phyloP scores from a whole-genome alignment of 768 basidiomycete species.

The Termitomyces sp. region DNA sequence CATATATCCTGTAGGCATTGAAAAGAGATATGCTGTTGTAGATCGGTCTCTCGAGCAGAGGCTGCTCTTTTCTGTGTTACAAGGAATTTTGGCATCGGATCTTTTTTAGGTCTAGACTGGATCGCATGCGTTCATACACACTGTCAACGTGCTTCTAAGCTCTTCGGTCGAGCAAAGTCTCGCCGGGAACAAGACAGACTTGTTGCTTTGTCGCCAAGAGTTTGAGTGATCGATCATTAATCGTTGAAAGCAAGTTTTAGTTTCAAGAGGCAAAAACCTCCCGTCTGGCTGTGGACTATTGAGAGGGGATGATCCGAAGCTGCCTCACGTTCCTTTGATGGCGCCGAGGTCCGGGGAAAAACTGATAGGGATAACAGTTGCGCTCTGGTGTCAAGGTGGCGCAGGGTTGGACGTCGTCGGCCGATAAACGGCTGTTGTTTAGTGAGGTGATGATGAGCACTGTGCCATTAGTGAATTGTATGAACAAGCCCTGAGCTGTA shows the following conservation, averaged over 20 bases:
- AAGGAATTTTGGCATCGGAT: neutral
- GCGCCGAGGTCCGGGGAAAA: neutral
- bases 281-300: neutral
- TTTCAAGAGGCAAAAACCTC: neutral
- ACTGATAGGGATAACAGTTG: neutral
- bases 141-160: neutral
- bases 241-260: neutral
- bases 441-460: neutral
- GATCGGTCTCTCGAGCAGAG: neutral
- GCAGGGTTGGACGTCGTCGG: neutral
- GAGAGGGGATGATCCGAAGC: neutral
- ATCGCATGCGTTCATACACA: neutral
- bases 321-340: neutral
- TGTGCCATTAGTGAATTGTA: neutral
- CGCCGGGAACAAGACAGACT: neutral
- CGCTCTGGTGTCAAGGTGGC: neutral
- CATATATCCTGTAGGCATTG: neutral
- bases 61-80: neutral
- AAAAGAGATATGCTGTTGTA: neutral
- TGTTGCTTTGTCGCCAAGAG: neutral
- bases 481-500: neutral
- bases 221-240: neutral
- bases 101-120: neutral
- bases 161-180: neutral
- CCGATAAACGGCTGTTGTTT: neutral